Base-by-base conservation (phyloP, 345 rosid species). In the Garcia nutans region DNA sequence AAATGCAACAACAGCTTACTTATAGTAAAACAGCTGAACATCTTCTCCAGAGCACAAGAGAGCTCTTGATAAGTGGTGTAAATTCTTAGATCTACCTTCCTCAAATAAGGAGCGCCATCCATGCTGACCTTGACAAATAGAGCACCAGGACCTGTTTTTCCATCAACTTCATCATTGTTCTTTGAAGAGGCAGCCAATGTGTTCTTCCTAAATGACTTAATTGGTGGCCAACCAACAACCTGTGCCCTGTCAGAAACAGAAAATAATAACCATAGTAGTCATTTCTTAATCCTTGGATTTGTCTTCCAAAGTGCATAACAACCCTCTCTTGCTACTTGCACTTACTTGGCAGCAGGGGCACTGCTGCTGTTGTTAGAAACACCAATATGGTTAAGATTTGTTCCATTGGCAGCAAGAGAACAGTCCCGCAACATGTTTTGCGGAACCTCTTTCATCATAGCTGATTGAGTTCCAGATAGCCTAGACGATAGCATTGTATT, bases 201-300 rank as follows among this genome's bases (percentile, higher is more conserved):
- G 70, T 90, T 94, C 83, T 91, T 89, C 84, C 98, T 80, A 81
- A 81, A 92, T 5, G 98, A 85, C 85, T 93, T 88, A 8, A 94
- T 81, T 16, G 98, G 98, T 44, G 98, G 97, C 98, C 98, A 94
- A 64, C 98, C 98, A 84, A 94, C 94, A 54, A 94, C 96, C 77
- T 89, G 96, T 31, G 96, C 93, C 89, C 97, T 93, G 82, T 49
- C 63, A 89, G 70, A 70, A 56, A 64, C 65, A 23, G 71, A 55
- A 24, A 77, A 81, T 62, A 10, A 13, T 45, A 70, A 79, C 5
- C 67, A 57, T 12, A 52, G 12, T 60, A 41, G 52, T 33, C 6
- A 28, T 44, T 41, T 60, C 31, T 52, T 69, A 22, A 55, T 0
- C 12, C 20, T 31, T 55, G n/a, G n/a, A 26, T 31, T 13, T 58